A percentile compares a stretch with the other conserved stretches of the same genome.
These are phyloP conservation scores for Nemania sp. DNA, from an alignment of 2,329 filamentous ascomycete species.

Conservation along the genomic window DNA sequence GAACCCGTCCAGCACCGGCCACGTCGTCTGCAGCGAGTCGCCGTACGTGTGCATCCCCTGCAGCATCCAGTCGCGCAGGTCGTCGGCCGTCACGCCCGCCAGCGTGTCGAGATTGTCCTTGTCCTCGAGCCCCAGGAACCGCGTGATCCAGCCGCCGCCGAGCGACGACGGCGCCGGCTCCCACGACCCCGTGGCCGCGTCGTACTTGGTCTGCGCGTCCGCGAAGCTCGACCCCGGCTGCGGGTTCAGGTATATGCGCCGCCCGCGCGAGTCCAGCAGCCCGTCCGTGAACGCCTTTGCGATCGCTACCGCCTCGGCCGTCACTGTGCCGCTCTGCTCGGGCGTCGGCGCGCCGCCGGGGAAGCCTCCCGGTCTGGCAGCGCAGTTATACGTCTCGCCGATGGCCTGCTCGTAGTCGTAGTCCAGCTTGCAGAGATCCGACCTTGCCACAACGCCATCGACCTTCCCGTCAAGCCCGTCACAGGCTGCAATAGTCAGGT, in stretches of 20 bases:
- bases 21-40: slow-evolving; percentile 49
- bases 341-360: slow-evolving; percentile 30
- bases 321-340: slow-evolving; percentile 36
- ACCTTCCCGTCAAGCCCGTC: slow-evolving; percentile 57
- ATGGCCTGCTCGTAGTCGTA: slow-evolving; percentile 49
- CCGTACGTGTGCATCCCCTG: slow-evolving; percentile 51
- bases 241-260: slow-evolving; percentile 42
- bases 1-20: slow-evolving; percentile 52
- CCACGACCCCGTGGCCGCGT: slow-evolving; percentile 36
- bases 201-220: slow-evolving; percentile 42
- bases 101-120: slow-evolving; percentile 44
- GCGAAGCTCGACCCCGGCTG: slow-evolving; percentile 39
- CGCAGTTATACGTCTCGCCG: slow-evolving; percentile 48
- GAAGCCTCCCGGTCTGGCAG: no score
- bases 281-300: slow-evolving; percentile 42
- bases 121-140: slow-evolving; percentile 29
- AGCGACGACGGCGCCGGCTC: slow-evolving; percentile 28
- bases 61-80: slow-evolving; percentile 54
- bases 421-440: slow-evolving; percentile 42
- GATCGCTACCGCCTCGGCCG: slow-evolving; percentile 37
- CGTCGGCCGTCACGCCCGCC: slow-evolving; percentile 55
- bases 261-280: slow-evolving; percentile 42
- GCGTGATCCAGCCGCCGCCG: slow-evolving; percentile 39
- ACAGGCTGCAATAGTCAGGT: slow-evolving; percentile 57
- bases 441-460: slow-evolving; percentile 54